Evolutionary conservation across 495 filamentous ascomycete genomes (phyloP), one percentile per base, ranked within the genome.

Genomic region (Penicillium mononematosum): DNA sequence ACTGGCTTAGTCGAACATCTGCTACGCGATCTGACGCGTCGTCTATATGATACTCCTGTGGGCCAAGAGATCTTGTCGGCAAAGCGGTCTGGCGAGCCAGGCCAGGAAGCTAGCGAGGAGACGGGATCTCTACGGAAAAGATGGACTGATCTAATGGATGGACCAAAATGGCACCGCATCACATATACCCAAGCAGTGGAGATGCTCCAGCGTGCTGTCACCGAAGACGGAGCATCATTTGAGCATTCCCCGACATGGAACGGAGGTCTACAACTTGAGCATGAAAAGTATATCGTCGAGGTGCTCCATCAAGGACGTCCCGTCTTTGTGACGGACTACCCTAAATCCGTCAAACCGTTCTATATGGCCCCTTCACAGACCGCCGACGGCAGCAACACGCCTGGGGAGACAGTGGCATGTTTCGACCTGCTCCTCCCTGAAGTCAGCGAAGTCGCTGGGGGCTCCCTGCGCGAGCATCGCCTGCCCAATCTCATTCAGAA

Each of bases 371-470:
- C 85, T 34, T 85, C 82, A 10, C 51, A 53, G 19, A 46, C 19
- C 45, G 17, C 46, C 16, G 61, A 50, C 46, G 58, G 64, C 54
- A 41, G 60, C 27, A 42, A 43, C 53, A 19, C 39, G 0, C 51
- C 61, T 6, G 62, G 58, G 24, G 68, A 75, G 50, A 96, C 92
- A 4, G 92, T 92, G 11, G 89, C 93, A 19, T 97, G 93, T 72
- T 98, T 98, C 69, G 94, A 98, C 75, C 85, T 98, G 49, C 82
- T 98, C 17, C 83, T 98, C 32, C 93, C 94, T 14, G 89, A 92
- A 55, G 75, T 91, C 52, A 91, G 90, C 70, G 94, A 98, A 71
- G 83, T 98, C 47, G 89, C 86, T 19, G 94, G 94, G 17, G 94
- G 94, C 24, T 97, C 93, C 4, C 82, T 98, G 73, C 92, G 94